Evolutionary conservation across 1,139 yeast genomes (phyloP).

Genomic region (Sugiyamaella sp.): DNA sequence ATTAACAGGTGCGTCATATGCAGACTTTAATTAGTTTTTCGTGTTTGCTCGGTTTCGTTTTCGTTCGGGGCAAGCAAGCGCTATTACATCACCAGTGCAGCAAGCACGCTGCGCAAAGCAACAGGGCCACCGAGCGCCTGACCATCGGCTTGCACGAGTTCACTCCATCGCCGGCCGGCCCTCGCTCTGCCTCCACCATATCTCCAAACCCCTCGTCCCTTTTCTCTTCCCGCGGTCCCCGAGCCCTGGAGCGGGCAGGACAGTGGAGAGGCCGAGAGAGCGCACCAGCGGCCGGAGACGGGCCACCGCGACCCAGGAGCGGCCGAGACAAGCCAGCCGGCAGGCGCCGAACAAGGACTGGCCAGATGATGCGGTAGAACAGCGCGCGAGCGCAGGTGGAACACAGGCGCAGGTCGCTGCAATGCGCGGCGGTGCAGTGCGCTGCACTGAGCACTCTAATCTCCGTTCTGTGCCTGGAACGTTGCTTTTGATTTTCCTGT

Average conservation of each 20-base stretch:
- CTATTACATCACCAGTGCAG: not conserved
- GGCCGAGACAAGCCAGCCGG: not conserved
- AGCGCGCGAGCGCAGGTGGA: not conserved
- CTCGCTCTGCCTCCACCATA: too few species aligned
- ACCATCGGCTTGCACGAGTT: too few species aligned
- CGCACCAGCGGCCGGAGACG: too few species aligned
- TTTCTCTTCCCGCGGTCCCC: too few species aligned
- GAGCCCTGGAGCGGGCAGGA: too few species aligned
- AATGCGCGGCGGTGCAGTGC: not conserved
- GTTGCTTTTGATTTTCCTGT: slow-evolving; percentile 31
- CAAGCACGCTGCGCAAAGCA: not conserved
- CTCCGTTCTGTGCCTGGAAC: slow-evolving; percentile 18
- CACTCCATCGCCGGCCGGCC: not conserved
- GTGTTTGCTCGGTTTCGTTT: not conserved
- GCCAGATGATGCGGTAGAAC: not conserved
- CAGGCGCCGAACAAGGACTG: not conserved
- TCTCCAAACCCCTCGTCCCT: too few species aligned
- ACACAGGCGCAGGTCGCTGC: not conserved
- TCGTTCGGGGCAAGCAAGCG: not conserved
- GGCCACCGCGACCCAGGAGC: too few species aligned
- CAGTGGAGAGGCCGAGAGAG: too few species aligned
- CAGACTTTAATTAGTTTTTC: not conserved
- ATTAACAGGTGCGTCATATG: not conserved
- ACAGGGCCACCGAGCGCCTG: not conserved
- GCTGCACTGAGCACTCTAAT: not conserved